Conservation (phyloP, 805 yeast genomes). For the Yamadazyma ubonensis region DNA sequence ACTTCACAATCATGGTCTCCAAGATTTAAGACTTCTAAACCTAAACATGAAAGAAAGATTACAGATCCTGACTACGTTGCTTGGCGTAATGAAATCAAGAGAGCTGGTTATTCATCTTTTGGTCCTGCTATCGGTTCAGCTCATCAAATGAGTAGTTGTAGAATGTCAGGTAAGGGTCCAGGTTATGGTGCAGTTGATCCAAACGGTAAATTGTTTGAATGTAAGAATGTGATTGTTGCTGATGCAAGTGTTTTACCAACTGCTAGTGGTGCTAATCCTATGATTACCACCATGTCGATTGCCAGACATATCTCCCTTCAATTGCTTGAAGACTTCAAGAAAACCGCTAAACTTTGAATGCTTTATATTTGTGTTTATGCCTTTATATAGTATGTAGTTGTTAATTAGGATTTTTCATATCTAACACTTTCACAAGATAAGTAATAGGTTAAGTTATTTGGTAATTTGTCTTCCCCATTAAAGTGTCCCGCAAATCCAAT, state of each 20-base stretch:
- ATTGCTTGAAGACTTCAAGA: slow-evolving; percentile 32
- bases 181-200: slow-evolving; percentile 42
- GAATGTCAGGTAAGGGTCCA: slow-evolving; percentile 50
- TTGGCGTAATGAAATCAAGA: slow-evolving; percentile 32
- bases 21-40: slow-evolving; percentile 34
- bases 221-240: slow-evolving; percentile 47
- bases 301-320: slow-evolving; percentile 43
- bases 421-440: slow-evolving; percentile 47
- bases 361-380: neutral
- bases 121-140: slow-evolving; percentile 45
- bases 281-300: slow-evolving; percentile 49
- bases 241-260: slow-evolving; percentile 52
- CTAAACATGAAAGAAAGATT: slow-evolving; percentile 37
- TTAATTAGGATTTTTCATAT: slow-evolving; percentile 19
- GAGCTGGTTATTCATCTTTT: slow-evolving; percentile 26
- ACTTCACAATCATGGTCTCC: slow-evolving; percentile 34
- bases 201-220: slow-evolving; percentile 47
- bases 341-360: slow-evolving; percentile 24
- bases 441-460: slow-evolving; percentile 40
- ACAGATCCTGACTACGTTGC: slow-evolving; percentile 43
- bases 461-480: slow-evolving; percentile 27
- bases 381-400: slow-evolving; percentile 1
- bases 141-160: slow-evolving; percentile 54
- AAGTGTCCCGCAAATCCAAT: slow-evolving; percentile 60
- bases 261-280: slow-evolving; percentile 56